Evolutionary conservation across 108 stramenopile genomes (phyloP).

Genomic region (Cyclotella baltica): DNA sequence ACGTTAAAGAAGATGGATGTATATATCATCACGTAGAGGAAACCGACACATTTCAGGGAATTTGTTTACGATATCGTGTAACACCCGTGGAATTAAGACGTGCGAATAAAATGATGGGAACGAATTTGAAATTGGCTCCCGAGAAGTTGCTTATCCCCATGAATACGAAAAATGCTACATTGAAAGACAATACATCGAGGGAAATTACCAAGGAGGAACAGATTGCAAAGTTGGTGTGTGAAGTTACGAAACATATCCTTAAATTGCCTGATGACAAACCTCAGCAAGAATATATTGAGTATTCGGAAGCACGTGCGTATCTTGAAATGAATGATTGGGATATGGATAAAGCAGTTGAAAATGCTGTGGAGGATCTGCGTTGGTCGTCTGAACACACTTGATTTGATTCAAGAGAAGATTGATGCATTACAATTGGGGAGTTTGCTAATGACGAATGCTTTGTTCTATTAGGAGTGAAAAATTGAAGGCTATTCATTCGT

Average conservation of each 20-base stretch:
- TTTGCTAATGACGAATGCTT: too few relatives aligned
- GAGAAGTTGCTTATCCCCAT: constrained; percentile 61
- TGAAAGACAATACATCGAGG: not conserved
- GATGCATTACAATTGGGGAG: too few relatives aligned
- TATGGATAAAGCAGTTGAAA: constrained; percentile 51
- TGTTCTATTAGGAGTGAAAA: too few relatives aligned
- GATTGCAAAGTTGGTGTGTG: constrained; percentile 29
- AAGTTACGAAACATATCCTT: constrained; percentile 1
- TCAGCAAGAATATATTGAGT: constrained; percentile 7
- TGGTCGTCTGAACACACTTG: too few relatives aligned
- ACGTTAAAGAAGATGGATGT: not conserved
- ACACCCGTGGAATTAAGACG: constrained; percentile 61
- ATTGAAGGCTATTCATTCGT: too few relatives aligned
- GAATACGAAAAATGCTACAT: constrained; percentile 4
- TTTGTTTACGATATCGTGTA: constrained; percentile 68
- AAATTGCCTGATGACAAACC: not conserved
- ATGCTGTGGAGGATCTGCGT: constrained; percentile 42
- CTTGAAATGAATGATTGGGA: constrained; percentile 71
- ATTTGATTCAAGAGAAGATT: too few relatives aligned
- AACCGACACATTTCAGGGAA: constrained; percentile 72
- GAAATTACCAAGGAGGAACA: constrained; percentile 39
- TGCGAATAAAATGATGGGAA: constrained; percentile 69
- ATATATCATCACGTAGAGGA: constrained; percentile 45
- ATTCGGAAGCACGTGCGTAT: constrained; percentile 61
- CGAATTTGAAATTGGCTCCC: constrained; percentile 61